Evolutionary conservation across 345 rosid genomes (phyloP), one percentile per base, ranked within the genome.

Genomic region (Microcos paniculata): DNA sequence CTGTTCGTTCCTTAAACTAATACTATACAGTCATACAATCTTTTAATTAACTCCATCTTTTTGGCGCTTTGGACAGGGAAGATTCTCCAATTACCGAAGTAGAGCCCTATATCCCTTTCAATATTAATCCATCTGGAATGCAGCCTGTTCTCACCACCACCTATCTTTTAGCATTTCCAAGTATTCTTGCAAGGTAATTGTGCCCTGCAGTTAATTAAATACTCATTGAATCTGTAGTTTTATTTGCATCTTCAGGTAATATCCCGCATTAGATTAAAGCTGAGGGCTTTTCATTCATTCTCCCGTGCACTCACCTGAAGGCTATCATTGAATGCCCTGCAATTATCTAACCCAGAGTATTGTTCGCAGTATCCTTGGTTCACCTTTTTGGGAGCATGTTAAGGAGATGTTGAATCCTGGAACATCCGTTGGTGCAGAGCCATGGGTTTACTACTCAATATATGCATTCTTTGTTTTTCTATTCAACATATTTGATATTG

Each of bases 121-220:
- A 92, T 63, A 95, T 95, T 63, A 95, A 95, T 81, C 99, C 98
- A 76, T 86, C 98, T 13, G 99, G 98, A 83, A 95, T 92, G 99
- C 99, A 92, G 81, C 98, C 98, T 77, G 88, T 95, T 80, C 97
- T 95, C 72, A 91, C 98, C 52, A 88, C 97, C 48, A 84, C 98
- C 26, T 95, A 92, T 83, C 91, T 95, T 76, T 83, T 95, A 76
- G 95, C 94, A 75, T 84, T 90, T 77, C 99, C 99, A 61, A 90
- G 96, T 79, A 95, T 95, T 85, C 80, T 95, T 79, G 99, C 98
- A 28, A 87, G 98, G 99, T 95, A 84, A 79, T 62, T 57, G 57
- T 38, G 16, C 52, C 43, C 42, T 13, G 58, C 65, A 45, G 35
- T 33, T 42, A 28, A 57, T 64, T 18, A 19, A 16, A 26, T n/a